These are phyloP conservation scores for Ogataea trehaloabstinens DNA, from an alignment of 805 yeast genomes.

Conservation along the genomic window DNA sequence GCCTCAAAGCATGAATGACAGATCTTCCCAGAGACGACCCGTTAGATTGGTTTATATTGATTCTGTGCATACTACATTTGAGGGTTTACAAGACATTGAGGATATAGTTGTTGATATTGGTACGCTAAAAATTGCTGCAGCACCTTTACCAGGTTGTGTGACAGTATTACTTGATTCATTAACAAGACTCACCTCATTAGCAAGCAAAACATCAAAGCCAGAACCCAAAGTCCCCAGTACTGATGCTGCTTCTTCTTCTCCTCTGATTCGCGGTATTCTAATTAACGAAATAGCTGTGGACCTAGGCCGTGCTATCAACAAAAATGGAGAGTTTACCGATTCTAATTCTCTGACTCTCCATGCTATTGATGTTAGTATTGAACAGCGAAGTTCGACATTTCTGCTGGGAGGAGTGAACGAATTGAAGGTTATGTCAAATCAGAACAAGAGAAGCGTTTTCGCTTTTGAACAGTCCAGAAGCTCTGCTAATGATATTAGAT, in stretches of 20 bases:
- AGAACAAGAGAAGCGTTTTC: constrained; percentile 16
- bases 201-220: constrained; percentile 3
- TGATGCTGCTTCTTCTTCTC: constrained; percentile 18
- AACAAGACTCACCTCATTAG: constrained; percentile 27
- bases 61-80: constrained; percentile 41
- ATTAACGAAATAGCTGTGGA: constrained; percentile 40
- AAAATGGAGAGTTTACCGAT: constrained; percentile 41
- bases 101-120: constrained; percentile 41
- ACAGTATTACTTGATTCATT: constrained; percentile 38
- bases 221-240: constrained; percentile 8
- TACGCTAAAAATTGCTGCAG: constrained; percentile 40
- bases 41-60: constrained; percentile 35
- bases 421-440: constrained; percentile 27
- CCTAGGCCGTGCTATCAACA: constrained; percentile 44
- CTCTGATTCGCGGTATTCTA: constrained; percentile 38
- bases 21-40: constrained; percentile 4
- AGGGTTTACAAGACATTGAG: constrained; percentile 39
- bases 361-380: constrained; percentile 35
- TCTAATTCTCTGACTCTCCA: constrained; percentile 29
- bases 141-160: constrained; percentile 41
- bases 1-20: constrained; percentile 7
- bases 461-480: constrained; percentile 28
- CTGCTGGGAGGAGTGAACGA: constrained; percentile 48
- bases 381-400: constrained; percentile 41
- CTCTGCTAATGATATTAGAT: constrained; percentile 48